Evolutionary conservation across 1,284 basidiomycete species (phyloP).

Genomic region (Leccinum subspadiceum): DNA sequence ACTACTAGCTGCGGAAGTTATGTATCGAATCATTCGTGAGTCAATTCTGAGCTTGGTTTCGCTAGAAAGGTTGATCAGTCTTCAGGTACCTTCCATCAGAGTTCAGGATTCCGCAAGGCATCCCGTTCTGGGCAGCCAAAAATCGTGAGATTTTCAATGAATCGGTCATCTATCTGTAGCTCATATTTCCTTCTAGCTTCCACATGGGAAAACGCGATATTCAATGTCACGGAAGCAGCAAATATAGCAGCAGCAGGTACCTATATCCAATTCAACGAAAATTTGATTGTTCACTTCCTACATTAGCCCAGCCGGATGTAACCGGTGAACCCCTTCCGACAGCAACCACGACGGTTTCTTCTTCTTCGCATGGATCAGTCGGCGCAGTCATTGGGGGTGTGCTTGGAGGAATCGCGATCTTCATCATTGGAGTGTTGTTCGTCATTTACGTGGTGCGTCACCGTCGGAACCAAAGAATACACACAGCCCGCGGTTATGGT

Average conservation of each 20-base stretch:
- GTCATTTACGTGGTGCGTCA: slow-evolving; percentile 13
- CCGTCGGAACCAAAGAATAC: slow-evolving; percentile 8
- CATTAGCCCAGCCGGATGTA: slow-evolving; percentile 10
- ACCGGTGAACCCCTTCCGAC: slow-evolving; percentile 15
- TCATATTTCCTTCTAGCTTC: slow-evolving; percentile 17
- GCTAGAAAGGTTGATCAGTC: not conserved
- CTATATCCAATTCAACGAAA: not conserved
- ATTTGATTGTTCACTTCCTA: not conserved
- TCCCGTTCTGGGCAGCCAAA: slow-evolving; percentile 24
- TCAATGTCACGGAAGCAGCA: slow-evolving; percentile 15
- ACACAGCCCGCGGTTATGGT: not conserved
- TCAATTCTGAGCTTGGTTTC: not conserved
- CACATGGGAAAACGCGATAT: slow-evolving; percentile 15
- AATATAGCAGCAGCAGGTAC: slow-evolving; percentile 12
- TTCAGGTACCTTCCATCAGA: slow-evolving; percentile 25
- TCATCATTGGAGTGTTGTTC: slow-evolving; percentile 18
- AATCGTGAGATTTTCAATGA: slow-evolving; percentile 21
- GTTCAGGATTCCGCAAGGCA: slow-evolving; percentile 10
- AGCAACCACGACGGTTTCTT: slow-evolving; percentile 5
- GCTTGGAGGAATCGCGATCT: slow-evolving; percentile 12
- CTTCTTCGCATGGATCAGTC: slow-evolving; percentile 8
- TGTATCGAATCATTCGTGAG: slow-evolving; percentile 23
- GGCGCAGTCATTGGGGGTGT: slow-evolving; percentile 24
- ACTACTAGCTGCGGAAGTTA: slow-evolving; percentile 12
- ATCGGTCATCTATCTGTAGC: not conserved